A percentile compares a stretch with the other conserved stretches of the same genome.
Evolutionary conservation across 306 rosid species (phyloP).

Genomic region (Prunus mira): DNA sequence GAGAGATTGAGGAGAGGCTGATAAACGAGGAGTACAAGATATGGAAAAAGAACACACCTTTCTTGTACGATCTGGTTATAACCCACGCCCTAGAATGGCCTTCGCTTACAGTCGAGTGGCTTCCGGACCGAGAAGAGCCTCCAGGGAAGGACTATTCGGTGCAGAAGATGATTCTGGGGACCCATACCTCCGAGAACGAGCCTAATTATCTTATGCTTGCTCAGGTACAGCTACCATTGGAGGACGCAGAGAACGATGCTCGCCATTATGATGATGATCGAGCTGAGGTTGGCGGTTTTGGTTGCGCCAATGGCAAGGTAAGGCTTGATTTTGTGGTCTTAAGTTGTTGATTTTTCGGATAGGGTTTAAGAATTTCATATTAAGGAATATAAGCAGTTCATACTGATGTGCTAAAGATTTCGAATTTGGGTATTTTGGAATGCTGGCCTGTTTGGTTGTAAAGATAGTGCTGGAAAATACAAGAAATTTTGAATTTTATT

Average conservation of each 20-base stretch:
- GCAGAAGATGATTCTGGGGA: slow-evolving; percentile 88
- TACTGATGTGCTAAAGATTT: not conserved
- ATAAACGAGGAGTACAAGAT: slow-evolving; percentile 98
- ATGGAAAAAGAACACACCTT: slow-evolving; percentile 98
- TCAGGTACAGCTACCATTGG: slow-evolving; percentile 93
- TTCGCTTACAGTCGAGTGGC: slow-evolving; percentile 95
- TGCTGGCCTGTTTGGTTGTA: not conserved
- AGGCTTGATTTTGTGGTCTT: not conserved
- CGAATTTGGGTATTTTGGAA: not conserved
- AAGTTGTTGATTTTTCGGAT: not conserved
- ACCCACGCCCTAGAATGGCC: slow-evolving; percentile 99
- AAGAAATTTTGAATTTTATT: not conserved
- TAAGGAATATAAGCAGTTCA: not conserved
- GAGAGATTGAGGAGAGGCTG: slow-evolving; percentile 89
- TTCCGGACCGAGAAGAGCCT: slow-evolving; percentile 88
- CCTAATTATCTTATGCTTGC: slow-evolving; percentile 97
- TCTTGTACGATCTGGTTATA: slow-evolving; percentile 85
- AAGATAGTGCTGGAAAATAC: not conserved
- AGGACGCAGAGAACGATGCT: slow-evolving; percentile 89
- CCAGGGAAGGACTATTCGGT: slow-evolving; percentile 91
- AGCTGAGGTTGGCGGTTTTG: slow-evolving; percentile 77
- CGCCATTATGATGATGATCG: slow-evolving; percentile 93
- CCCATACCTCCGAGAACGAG: slow-evolving; percentile 95
- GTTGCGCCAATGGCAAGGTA: slow-evolving; percentile 91
- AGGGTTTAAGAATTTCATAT: not conserved